Evolutionary conservation across 2,329 filamentous ascomycete genomes (phyloP).

Genomic region (Fusarium sp.): DNA sequence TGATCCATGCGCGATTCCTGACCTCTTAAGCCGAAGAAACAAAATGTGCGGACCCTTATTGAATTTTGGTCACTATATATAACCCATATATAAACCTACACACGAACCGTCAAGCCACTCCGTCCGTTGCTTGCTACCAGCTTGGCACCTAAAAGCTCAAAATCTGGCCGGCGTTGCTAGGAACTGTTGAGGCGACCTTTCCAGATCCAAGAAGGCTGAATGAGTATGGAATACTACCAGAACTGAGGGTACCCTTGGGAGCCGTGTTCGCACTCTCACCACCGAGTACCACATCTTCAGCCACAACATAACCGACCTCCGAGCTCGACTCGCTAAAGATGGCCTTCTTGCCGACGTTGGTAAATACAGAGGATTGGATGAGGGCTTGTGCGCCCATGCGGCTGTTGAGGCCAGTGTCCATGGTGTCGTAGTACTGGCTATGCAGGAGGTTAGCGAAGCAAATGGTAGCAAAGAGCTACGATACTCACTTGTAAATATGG

Average conservation of each 20-base stretch:
- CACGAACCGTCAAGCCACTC: no score
- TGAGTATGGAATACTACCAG: slow-evolving; percentile 28
- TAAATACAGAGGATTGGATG: slow-evolving; percentile 44
- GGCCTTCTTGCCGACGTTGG: slow-evolving; percentile 45
- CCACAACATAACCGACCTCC: slow-evolving; percentile 32
- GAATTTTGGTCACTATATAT: no score
- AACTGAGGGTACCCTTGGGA: slow-evolving; percentile 16
- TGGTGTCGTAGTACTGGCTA: slow-evolving; percentile 46
- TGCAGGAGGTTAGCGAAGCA: background rate
- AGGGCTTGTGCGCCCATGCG: slow-evolving; percentile 45
- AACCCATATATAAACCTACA: no score
- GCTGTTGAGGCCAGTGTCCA: slow-evolving; percentile 46
- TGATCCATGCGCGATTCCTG: no score
- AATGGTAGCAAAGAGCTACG: rapidly evolving
- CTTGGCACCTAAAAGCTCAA: slow-evolving; percentile 16
- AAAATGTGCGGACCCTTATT: no score
- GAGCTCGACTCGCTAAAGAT: slow-evolving; percentile 44
- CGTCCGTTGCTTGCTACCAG: background rate
- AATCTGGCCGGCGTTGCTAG: slow-evolving; percentile 35
- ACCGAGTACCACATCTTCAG: slow-evolving; percentile 32
- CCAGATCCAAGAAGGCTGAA: slow-evolving; percentile 34
- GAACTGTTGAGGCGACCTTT: slow-evolving; percentile 31
- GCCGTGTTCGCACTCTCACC: slow-evolving; percentile 38
- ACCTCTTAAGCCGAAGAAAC: no score
- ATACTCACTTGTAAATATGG: slow-evolving; percentile 59